phyloP scores from a whole-genome alignment of 2,329 filamentous ascomycete species.

The Pseudopithomyces maydicus region DNA sequence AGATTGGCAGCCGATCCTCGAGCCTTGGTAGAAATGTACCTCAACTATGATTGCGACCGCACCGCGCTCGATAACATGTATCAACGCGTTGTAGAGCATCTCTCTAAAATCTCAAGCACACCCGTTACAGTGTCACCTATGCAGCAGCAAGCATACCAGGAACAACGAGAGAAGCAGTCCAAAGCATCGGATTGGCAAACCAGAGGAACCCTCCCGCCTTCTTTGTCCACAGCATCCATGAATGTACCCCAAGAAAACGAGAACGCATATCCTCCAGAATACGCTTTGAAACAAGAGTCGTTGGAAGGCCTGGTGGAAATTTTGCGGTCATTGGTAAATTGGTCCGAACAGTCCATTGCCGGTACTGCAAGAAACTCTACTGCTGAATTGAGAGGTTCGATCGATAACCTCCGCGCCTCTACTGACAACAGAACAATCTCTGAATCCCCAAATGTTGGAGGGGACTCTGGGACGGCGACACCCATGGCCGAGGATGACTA shows the following conservation, averaged over 20 bases:
- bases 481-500: conserved; percentile 79
- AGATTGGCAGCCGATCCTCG: conserved; percentile 84
- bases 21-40: conserved; percentile 90
- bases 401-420: conserved; percentile 70
- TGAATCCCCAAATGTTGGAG: conserved; percentile 64
- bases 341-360: conserved; percentile 74
- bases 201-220: conserved; percentile 82
- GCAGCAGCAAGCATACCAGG: conserved; percentile 87
- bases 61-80: conserved; percentile 95
- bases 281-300: conserved; percentile 86
- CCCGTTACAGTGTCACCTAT: conserved; percentile 74
- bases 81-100: conserved; percentile 88
- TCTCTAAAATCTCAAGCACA: conserved; percentile 83
- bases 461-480: conserved; percentile 50
- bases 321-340: conserved; percentile 86
- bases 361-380: conserved; percentile 51
- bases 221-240: conserved; percentile 80
- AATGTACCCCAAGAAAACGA: conserved; percentile 61
- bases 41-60: conserved; percentile 97
- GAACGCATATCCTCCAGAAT: conserved; percentile 81
- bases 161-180: conserved; percentile 68
- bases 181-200: conserved; percentile 80
- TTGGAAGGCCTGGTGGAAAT: conserved; percentile 89
- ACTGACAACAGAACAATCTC: conserved; percentile 72
- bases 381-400: conserved; percentile 55